Evolutionary conservation across 2,329 filamentous ascomycete species (phyloP), one percentile per base, ranked within the genome.

Genomic region (Epichloe coenophiala): DNA sequence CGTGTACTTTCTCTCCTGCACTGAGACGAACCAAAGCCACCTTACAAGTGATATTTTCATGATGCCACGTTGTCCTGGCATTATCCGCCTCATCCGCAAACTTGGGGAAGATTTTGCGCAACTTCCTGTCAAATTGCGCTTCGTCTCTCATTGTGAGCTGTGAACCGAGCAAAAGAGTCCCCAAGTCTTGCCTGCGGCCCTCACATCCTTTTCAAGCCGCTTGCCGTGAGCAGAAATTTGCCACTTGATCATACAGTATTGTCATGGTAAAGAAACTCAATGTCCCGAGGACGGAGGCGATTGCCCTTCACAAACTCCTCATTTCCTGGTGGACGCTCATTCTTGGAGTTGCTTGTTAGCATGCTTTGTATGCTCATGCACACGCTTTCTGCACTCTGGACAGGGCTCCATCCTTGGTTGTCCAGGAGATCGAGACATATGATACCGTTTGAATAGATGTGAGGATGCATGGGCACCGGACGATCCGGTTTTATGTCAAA

Each of bases 351-450:
- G 54, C 91, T 89, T 1, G 93, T 96, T 62, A 98, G 70, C 93
- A 98, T 98, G 71, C 88, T 95, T 70, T 98, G 93, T 50, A 98
- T 78, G 67, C 88, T 95, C 80, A 98, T 93, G 72, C 89, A 96
- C 27, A 98, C 83, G 61, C 86, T 95, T 72, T 97, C 91, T 8
- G 96, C 93, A 53, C 91, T 96, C 65, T 98, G 93, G 0, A 98
- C 91, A 0, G 93, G 93, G 45, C 86, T 93, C 93, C 93, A 98
- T 51, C 93, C 93, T 56, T 88, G 83, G 9, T 78, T 74, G 48
- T 88, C 88, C 8, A 98, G 81, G 1, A 98, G 78, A 60, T 98
- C 93, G 46, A 98, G 84, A 62, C 93, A 98, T 64, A 98, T 98
- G 66, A 97, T 95, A 59, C 93, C 93, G 68, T 98, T 98, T 59